Base-by-base conservation (phyloP, 2,329 filamentous ascomycete genomes). In the Ceratocystis albifundus region DNA sequence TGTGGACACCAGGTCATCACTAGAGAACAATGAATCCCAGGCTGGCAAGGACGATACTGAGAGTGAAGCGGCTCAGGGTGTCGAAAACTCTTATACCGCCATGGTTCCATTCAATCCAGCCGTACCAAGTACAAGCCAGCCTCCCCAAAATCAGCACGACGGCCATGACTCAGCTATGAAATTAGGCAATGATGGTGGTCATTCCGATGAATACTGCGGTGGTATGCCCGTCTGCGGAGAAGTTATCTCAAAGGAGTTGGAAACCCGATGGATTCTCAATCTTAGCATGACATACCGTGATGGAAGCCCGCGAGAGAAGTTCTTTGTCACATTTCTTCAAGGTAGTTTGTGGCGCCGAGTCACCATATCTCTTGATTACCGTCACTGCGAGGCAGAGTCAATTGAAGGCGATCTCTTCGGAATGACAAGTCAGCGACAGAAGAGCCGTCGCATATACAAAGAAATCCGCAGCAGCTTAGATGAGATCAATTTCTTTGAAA, bases 251-350 rank as follows among this genome's bases (percentile, higher is more conserved):
- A 84, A 89, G 69, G 93, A 97, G 75, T 81, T 96, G 66, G 91
- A 96, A 72, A 84, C 81, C 68, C 87, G 84, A 72, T 99, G 94
- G 94, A 97, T 99, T 68, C 80, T 99, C 71, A 99, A 99, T 73
- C 82, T 97, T 68, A 96, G 91, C 76, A 96, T 99, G 94, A 91
- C 96, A 75, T 99, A 96, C 75, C 85, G 92, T 68, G 94, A 99
- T 76, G 87, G 88, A 72, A 95, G 92, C 12, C 89, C 89, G 71
- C 84, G 93, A 55, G 94, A 99, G 75, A 99, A 99, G 75, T 97
- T 97, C 78, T 99, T 97, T 75, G 87, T 99, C 69, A 97, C 94
- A 0, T 99, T 89, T 74, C 89, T 91, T 61, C 88, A 96, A 74
- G 86, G 89, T 3, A 88, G 84, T 69, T 79, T 84, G 69, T 96